phyloP scores from a whole-genome alignment of 768 basidiomycete species.

The Mycena galericulata region DNA sequence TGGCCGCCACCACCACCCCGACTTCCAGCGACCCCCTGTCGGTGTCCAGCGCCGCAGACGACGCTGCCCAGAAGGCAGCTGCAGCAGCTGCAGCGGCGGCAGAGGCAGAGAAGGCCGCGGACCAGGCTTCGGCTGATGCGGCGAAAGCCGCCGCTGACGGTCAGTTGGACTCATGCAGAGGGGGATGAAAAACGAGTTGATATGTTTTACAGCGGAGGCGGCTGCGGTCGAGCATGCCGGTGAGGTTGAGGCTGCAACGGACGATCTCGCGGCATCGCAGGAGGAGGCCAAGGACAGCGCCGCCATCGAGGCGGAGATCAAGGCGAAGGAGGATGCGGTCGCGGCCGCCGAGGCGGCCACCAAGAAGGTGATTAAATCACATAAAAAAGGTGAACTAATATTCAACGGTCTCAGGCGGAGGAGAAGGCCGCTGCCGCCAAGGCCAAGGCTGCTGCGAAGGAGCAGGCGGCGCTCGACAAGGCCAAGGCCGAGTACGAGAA shows the following conservation, averaged over 20 bases:
- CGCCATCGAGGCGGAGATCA: constrained; percentile 27
- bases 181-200: background rate
- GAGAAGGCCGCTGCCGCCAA: constrained; percentile 25
- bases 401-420: constrained; percentile 18
- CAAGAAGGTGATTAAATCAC: constrained; percentile 1
- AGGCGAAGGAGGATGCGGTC: constrained; percentile 26
- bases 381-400: no score
- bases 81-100: background rate
- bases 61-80: background rate
- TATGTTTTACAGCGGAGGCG: background rate
- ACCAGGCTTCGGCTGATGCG: constrained; percentile 5
- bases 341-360: constrained; percentile 16
- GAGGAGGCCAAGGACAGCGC: constrained; percentile 19
- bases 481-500: constrained; percentile 26
- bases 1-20: background rate
- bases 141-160: constrained; percentile 4
- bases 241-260: background rate
- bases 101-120: background rate
- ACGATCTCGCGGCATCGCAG: background rate
- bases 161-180: background rate
- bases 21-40: background rate
- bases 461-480: constrained; percentile 17
- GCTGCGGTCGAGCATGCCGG: background rate
- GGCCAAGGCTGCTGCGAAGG: constrained; percentile 22
- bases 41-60: background rate